phyloP scores from a whole-genome alignment of 2,329 filamentous ascomycete species.

The Xylaria sp. region DNA sequence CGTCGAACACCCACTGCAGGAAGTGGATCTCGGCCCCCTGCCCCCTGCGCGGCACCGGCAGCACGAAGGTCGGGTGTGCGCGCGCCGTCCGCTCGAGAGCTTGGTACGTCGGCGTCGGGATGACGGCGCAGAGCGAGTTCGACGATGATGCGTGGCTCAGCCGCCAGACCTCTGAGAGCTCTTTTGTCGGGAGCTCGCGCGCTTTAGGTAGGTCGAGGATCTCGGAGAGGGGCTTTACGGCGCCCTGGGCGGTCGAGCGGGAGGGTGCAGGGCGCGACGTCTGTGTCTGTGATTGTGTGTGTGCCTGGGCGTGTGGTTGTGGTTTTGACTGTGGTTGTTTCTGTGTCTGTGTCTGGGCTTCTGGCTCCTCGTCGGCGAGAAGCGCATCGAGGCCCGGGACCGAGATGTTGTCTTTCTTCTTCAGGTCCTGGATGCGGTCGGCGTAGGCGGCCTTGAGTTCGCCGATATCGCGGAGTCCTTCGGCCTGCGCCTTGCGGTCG shows the following conservation, averaged over 20 bases:
- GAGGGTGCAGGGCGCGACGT: constrained; percentile 10
- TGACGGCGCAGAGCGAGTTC: constrained; percentile 83
- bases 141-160: constrained; percentile 81
- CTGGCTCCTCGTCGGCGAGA: constrained; percentile 43
- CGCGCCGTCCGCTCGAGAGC: constrained; percentile 78
- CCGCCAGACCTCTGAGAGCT: constrained; percentile 91
- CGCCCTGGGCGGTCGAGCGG: constrained; percentile 38
- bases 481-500: constrained; percentile 78
- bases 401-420: constrained; percentile 71
- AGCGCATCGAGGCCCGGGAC: constrained; percentile 53
- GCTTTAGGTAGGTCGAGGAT: constrained; percentile 84
- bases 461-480: constrained; percentile 76
- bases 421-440: constrained; percentile 80
- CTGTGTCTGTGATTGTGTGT: constrained; percentile 4
- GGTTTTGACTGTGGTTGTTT: neutral
- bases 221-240: constrained; percentile 61
- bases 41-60: constrained; percentile 78
- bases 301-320: constrained; percentile 30
- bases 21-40: constrained; percentile 93
- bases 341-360: constrained; percentile 2
- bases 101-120: constrained; percentile 78
- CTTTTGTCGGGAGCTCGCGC: constrained; percentile 76
- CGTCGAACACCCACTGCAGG: constrained; percentile 93
- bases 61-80: constrained; percentile 85
- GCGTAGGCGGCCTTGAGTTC: constrained; percentile 85